Percentiles rank a stretch among this genome's conserved stretches.
Conservation (phyloP, 2,329 filamentous ascomycete species). For the Calonectria pseudoreteaudii region DNA sequence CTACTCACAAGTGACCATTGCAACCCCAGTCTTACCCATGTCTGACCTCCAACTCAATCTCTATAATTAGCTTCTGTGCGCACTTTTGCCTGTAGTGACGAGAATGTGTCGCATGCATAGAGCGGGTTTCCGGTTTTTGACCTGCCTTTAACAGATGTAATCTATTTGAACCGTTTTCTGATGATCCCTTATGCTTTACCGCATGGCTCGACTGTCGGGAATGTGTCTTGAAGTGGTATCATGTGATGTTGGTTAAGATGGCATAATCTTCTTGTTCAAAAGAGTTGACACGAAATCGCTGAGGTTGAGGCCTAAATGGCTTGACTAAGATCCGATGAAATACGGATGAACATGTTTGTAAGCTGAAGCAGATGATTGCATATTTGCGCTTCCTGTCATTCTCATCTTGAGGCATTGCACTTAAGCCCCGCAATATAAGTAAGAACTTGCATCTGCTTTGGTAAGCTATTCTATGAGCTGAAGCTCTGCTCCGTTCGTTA, state of each 20-base stretch:
- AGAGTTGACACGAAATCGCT: neutral
- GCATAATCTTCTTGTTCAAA: neutral
- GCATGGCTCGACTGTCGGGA: neutral
- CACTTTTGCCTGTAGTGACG: neutral
- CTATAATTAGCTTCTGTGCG: conserved; percentile 20
- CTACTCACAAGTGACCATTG: conserved; percentile 9
- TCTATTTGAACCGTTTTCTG: neutral
- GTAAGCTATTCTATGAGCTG: neutral
- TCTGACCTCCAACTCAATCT: conserved; percentile 10
- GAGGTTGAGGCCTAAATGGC: neutral
- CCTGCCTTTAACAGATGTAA: neutral
- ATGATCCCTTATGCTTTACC: neutral
- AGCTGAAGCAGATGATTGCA: neutral
- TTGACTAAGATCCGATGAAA: neutral
- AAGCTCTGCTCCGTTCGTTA: neutral
- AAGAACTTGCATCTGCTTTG: neutral
- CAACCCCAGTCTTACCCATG: conserved; percentile 22
- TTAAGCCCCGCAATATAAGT: neutral
- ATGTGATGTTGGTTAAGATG: neutral
- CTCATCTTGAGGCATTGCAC: neutral
- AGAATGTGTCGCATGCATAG: conserved; percentile 3
- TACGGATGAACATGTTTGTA: neutral
- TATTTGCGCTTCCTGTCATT: neutral
- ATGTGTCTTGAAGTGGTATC: neutral
- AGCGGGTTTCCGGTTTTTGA: neutral